Evolutionary conservation across 371 early-diverging fungal species (phyloP), one percentile per base, ranked within the genome.

Genomic region (Rhizopus delemar): DNA sequence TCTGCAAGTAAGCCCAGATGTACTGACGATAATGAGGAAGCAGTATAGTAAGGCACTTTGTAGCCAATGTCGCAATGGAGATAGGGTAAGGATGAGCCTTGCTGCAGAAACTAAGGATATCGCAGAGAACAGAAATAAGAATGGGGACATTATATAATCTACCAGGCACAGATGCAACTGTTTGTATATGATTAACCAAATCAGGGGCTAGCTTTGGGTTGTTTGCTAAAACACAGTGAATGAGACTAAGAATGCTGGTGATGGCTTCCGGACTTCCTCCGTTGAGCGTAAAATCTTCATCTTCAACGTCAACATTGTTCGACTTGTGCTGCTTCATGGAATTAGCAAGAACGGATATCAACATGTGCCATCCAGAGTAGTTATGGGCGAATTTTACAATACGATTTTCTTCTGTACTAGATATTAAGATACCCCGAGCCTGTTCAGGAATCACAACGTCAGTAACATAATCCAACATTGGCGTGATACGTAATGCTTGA

Each of bases 291-390:
- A 46, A 22, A 13, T 68, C 67, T 3, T 57, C 33, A 55, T 70
- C 68, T 31, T 60, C 41, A 46, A 74, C 43, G 41, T 71, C 63
- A 4, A 52, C 57, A 28, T 28, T 4, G 15, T 22, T 34, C 8
- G 15, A 9, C 1, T n/a, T 6, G n/a, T 33, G 9, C 2, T 51
- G 53, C 9, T 63, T 35, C 12, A 66, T 54, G 34, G 67, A 72
- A n/a, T 51, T 51, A 11, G 62, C 59, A 41, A 78, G 58, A 0
- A 67, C 57, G 28, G 57, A 50, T 2, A 53, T 51, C 38, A 78
- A 36, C 8, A 78, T 13, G 43, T 71, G 71, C 80, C 80, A 79
- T 5, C 75, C 73, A 5, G 77, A 74, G 48, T 68, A 68, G 3
- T 48, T 8, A 0, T 58, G 15, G 7, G 43, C 8, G 53, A 68